A percentile compares a stretch with the other conserved stretches of the same genome.
These are phyloP conservation scores for Balakata baccata DNA, from an alignment of 345 rosid genomes.

Conservation along the genomic window DNA sequence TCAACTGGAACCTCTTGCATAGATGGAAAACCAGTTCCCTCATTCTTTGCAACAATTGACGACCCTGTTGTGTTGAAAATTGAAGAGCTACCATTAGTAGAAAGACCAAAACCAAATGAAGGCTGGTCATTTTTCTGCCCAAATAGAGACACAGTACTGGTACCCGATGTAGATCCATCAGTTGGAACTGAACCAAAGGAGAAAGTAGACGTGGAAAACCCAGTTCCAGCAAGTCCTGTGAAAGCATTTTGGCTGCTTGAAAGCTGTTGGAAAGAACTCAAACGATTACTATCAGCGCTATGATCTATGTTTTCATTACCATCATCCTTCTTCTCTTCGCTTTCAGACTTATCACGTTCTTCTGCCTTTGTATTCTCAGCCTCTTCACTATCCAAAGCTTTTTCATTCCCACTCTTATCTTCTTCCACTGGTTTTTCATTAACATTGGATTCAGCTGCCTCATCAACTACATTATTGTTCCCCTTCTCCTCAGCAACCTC, in stretches of 20 bases:
- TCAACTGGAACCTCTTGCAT: slow-evolving; percentile 79
- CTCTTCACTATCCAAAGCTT: slow-evolving; percentile 5
- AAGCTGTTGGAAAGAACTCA: slow-evolving; percentile 91
- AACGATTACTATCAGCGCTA: slow-evolving; percentile 40
- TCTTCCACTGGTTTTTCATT: slow-evolving; percentile 35
- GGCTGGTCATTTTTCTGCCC: slow-evolving; percentile 42
- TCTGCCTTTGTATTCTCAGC: not conserved
- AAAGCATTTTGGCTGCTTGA: slow-evolving; percentile 93
- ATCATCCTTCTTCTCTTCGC: slow-evolving; percentile 38
- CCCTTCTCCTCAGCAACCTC: slow-evolving; percentile 28
- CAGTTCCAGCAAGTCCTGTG: slow-evolving; percentile 89
- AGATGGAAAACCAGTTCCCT: slow-evolving; percentile 55
- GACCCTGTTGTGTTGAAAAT: slow-evolving; percentile 48
- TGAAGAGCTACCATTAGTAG: slow-evolving; percentile 61
- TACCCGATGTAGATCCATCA: slow-evolving; percentile 47
- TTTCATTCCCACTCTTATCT: slow-evolving; percentile 25
- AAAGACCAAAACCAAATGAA: slow-evolving; percentile 49
- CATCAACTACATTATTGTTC: slow-evolving; percentile 26
- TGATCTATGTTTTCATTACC: slow-evolving; percentile 40
- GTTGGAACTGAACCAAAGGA: slow-evolving; percentile 55
- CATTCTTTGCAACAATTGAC: slow-evolving; percentile 53
- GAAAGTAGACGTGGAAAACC: slow-evolving; percentile 64
- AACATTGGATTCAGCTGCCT: slow-evolving; percentile 39
- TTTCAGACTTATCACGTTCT: slow-evolving; percentile 19
- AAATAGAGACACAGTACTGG: slow-evolving; percentile 42